These are phyloP conservation scores for Lodderomyces beijingensis DNA, from an alignment of 1,139 yeast genomes.

Conservation along the genomic window DNA sequence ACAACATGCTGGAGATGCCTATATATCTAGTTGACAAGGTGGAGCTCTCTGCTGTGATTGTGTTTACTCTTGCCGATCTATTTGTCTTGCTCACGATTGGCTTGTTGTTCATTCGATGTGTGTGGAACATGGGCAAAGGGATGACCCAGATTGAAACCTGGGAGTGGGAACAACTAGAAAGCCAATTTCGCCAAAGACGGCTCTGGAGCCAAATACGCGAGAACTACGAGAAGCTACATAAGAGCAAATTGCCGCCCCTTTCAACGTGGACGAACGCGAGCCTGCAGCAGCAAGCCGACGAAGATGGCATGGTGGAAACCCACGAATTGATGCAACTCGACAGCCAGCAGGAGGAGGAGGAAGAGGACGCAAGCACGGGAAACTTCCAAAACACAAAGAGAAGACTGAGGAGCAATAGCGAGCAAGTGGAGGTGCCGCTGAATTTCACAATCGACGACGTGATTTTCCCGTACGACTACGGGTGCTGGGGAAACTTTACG, in stretches of 20 bases:
- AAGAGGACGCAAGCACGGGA: not conserved
- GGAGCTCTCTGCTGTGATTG: constrained; percentile 54
- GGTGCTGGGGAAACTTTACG: constrained; percentile 49
- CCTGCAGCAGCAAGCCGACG: not conserved
- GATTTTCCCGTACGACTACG: constrained; percentile 80
- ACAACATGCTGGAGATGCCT: constrained; percentile 54
- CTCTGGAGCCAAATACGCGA: constrained; percentile 47
- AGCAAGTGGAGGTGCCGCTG: constrained; percentile 16
- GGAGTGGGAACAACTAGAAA: constrained; percentile 82
- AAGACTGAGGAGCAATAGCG: not conserved
- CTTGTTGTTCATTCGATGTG: constrained; percentile 57
- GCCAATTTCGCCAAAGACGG: constrained; percentile 52
- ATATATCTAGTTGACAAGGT: constrained; percentile 50
- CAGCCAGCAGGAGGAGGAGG: not conserved
- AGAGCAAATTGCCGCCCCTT: constrained; percentile 41
- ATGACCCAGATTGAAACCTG: constrained; percentile 89
- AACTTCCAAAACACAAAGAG: not conserved
- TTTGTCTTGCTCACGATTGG: constrained; percentile 59
- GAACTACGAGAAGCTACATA: constrained; percentile 44
- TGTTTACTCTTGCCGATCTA: constrained; percentile 52
- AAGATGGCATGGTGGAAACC: constrained; percentile 2
- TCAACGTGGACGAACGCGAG: constrained; percentile 41
- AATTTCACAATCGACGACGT: constrained; percentile 53
- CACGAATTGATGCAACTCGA: constrained; percentile 2
- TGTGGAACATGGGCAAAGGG: constrained; percentile 58